Base-by-base conservation (phyloP, 306 rosid genomes). In the Begonia fuchsioides region DNA sequence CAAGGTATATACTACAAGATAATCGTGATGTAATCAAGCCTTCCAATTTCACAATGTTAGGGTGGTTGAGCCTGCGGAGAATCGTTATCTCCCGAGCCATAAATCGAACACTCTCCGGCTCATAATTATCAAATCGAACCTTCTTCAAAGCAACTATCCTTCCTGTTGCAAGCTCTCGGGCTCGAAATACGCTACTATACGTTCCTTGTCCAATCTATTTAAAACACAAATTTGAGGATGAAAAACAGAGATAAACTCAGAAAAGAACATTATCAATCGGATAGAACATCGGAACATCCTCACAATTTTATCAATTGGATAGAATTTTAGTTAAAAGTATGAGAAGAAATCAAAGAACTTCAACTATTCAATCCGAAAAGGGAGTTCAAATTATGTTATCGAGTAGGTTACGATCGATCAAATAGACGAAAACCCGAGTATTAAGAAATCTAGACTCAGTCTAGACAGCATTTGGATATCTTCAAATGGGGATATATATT, bases 171-270 rank as follows among this genome's bases (percentile, higher is more conserved):
- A 73, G 76, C 52, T 85, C 93, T 26, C 72, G 79, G 1, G 98
- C 98, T 73, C 95, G 72, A 49, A 90, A 90, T 47, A 90, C 98
- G 45, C 85, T 90, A 32, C 98, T 90, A 47, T 90, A 92, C 2
- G 98, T 92, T 13, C 98, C 98, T 78, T 92, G 98, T 67, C 98
- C 98, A 72, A 90, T 79, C 98, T 90, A 49, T 46, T 20, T 56
- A 60, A 70, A 51, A 12, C 15, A 67, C 47, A 64, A 26, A 39
- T 4, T 26, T 4, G 7, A 8, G 1, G 8, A 26, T 26, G 35
- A 6, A 53, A 20, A 44, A 51, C 38, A 11, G 48, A 13, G 20
- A 50, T 45, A 2, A 12, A 35, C 35, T 26, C 35, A 1, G 35
- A 26, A 26, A 26, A 26, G 7, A 26, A 26, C 35, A 26, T 2